Conservation (phyloP, 2,329 filamentous ascomycete species). For the Podosphaera fusca region DNA sequence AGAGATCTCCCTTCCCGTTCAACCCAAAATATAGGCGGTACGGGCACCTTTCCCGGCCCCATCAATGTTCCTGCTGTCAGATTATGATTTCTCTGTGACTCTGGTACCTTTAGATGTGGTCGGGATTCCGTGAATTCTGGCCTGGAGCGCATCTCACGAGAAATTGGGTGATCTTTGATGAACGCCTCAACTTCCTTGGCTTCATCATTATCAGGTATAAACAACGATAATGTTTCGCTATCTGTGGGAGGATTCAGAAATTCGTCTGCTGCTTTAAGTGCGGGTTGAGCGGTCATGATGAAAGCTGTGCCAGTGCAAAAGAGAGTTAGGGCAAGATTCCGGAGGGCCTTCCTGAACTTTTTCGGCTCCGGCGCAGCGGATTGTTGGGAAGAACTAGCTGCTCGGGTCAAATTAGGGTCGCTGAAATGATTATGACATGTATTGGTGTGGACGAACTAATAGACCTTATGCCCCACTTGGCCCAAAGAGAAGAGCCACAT, state of each 20-base stretch:
- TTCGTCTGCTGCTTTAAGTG: slow-evolving; percentile 23
- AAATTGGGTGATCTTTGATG: slow-evolving; percentile 56
- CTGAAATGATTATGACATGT: too few relatives aligned
- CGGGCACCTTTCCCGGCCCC: slow-evolving; percentile 51
- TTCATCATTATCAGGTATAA: slow-evolving; percentile 29
- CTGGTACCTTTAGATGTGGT: slow-evolving; percentile 71
- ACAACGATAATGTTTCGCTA: slow-evolving; percentile 49
- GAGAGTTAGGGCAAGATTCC: slow-evolving; percentile 9
- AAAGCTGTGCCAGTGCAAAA: slow-evolving; percentile 28
- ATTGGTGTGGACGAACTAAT: too few relatives aligned
- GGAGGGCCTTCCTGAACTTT: background rate
- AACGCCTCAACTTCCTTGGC: slow-evolving; percentile 40
- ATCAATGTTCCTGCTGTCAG: slow-evolving; percentile 62
- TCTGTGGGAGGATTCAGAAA: slow-evolving; percentile 37
- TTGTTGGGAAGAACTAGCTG: background rate
- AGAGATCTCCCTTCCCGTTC: slow-evolving; percentile 46
- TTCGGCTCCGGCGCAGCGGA: background rate
- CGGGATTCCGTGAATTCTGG: slow-evolving; percentile 50
- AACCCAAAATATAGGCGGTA: slow-evolving; percentile 59
- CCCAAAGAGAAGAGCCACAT: too few relatives aligned
- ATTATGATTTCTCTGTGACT: slow-evolving; percentile 43
- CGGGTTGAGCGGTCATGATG: slow-evolving; percentile 31
- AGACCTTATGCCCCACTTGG: too few relatives aligned
- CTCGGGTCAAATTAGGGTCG: background rate
- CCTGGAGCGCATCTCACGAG: slow-evolving; percentile 40